phyloP scores from a whole-genome alignment of 352 stramenopile genomes.

The Pythium phragmiticola region DNA sequence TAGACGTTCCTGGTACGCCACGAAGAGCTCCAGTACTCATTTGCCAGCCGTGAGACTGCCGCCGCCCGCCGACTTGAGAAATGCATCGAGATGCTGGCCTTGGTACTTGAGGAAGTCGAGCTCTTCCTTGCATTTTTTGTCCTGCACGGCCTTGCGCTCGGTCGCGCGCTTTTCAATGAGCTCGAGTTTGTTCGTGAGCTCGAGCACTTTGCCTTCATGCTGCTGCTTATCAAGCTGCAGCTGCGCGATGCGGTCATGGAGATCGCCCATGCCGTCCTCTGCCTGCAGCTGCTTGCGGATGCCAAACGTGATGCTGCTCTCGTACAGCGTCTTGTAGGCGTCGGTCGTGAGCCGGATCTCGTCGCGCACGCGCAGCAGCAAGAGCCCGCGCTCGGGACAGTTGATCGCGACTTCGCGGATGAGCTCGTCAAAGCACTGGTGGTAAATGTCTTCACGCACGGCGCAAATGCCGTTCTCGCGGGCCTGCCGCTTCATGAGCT shows the following conservation, averaged over 20 bases:
- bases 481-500: conserved; percentile 88
- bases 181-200: conserved; percentile 91
- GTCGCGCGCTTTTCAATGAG: conserved; percentile 91
- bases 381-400: conserved; percentile 87
- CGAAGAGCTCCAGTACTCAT: neutral
- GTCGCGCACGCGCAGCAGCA: conserved; percentile 91
- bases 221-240: conserved; percentile 63
- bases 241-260: conserved; percentile 60
- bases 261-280: conserved; percentile 90
- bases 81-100: conserved; percentile 93
- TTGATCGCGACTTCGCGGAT: conserved; percentile 93
- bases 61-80: conserved; percentile 88
- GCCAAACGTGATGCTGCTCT: conserved; percentile 92
- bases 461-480: conserved; percentile 92
- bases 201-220: conserved; percentile 80
- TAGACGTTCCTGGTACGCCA: neutral
- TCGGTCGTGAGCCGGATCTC: conserved; percentile 93
- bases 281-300: conserved; percentile 93
- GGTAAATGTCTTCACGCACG: conserved; percentile 93
- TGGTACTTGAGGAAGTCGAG: conserved; percentile 96
- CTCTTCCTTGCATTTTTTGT: conserved; percentile 94
- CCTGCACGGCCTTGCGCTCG: conserved; percentile 86
- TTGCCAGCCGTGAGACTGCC: conserved; percentile 29
- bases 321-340: conserved; percentile 95
- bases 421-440: conserved; percentile 91